Conservation (phyloP, 1,139 yeast genomes). For the Saccharomyces hybrid region DNA sequence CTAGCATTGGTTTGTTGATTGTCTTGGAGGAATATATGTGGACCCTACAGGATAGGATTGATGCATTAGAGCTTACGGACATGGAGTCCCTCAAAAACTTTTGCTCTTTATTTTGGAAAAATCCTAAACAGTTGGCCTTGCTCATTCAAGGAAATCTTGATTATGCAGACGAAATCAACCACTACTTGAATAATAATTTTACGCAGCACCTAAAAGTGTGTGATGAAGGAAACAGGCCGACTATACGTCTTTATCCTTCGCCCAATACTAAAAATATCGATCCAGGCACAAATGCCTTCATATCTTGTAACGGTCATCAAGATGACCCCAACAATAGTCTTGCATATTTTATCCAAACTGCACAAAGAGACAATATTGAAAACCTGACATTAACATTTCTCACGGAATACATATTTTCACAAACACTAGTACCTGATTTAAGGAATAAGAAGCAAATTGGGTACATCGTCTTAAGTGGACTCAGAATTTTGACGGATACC, state of each 20-base stretch:
- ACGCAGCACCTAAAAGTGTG: constrained; percentile 15
- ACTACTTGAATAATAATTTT: constrained; percentile 16
- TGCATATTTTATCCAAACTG: constrained; percentile 49
- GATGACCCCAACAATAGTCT: constrained; percentile 45
- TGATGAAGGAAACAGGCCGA: neutral
- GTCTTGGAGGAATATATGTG: constrained; percentile 48
- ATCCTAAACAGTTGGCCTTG: constrained; percentile 34
- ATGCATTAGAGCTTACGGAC: constrained; percentile 53
- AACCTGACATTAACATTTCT: constrained; percentile 39
- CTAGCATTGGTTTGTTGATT: constrained; percentile 42
- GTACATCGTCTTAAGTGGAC: constrained; percentile 48
- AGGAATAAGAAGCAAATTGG: constrained; percentile 52
- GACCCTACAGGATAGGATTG: constrained; percentile 44
- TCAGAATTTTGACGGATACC: constrained; percentile 42
- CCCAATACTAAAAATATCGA: constrained; percentile 22
- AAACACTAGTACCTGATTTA: constrained; percentile 39
- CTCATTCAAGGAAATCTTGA: constrained; percentile 45
- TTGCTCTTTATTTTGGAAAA: constrained; percentile 24
- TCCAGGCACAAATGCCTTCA: constrained; percentile 34
- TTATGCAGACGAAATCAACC: constrained; percentile 22
- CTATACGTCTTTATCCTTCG: neutral
- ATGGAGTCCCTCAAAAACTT: constrained; percentile 33
- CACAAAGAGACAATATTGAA: constrained; percentile 35
- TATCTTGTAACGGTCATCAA: constrained; percentile 30
- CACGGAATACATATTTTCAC: constrained; percentile 39